Base-by-base conservation (phyloP, 2,329 filamentous ascomycete species). In the Byssothecium circinans region DNA sequence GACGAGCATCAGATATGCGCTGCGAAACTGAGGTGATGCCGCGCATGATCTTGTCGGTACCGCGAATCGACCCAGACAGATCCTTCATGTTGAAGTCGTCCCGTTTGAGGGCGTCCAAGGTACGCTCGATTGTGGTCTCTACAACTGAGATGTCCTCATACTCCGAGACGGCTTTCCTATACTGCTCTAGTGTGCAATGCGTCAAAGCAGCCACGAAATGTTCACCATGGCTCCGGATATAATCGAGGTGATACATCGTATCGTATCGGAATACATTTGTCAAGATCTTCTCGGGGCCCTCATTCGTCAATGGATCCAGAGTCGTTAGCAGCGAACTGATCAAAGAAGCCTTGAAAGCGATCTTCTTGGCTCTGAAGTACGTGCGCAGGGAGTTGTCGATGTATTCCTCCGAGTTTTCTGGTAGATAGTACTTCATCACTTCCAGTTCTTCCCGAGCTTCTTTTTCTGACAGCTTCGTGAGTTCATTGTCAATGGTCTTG, bases 401-500 rank as follows among this genome's bases (percentile, higher is more conserved):
- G 15, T 60, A 82, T 75, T 58, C 87, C 7, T 43, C 45, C 8
- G 64, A 64, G 67, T 89, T 96, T 17, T 82, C 91, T 0, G 91
- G 91, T 36, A 96, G 75, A 77, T 96, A 97, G 10, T 94, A 75
- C 70, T 91, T 89, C 56, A 96, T 82, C 58, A 99, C 96, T 15
- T 86, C 83, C 22, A 99, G 80, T 63, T 97, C 91, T 66, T 96
- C 88, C 32, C 85, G 81, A 2, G 91, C 89, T 74, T 97, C 90
- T 60, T 95, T 87, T 0, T 91, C 91, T 60, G 95, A 90, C 65
- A 97, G 81, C 47, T 88, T 86, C 43, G 87, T 83, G 47, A 97
- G 77, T 68, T 97, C 91, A 23, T 96, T 79, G 57, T 96, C 91
- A 53, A 99, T 95, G 0, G 91, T 91, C 75, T 96, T 97, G 63